Evolutionary conservation across 1,284 basidiomycete genomes (phyloP).

Genomic region (Ceratobasidium sp.): DNA sequence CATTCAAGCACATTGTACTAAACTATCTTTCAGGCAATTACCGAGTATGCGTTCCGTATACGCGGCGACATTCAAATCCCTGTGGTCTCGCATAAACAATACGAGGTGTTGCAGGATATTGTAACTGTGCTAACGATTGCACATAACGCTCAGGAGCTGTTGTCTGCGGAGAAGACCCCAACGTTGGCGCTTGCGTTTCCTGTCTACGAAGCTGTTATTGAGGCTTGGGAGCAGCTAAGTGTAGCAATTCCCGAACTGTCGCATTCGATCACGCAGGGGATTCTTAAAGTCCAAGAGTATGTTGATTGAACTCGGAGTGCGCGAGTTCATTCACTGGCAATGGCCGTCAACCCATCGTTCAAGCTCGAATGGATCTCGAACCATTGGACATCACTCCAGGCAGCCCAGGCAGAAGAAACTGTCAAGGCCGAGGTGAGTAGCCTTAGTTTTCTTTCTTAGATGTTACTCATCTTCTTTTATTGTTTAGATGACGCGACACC

Average conservation of each 20-base stretch:
- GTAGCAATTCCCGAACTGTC: background rate
- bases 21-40: background rate
- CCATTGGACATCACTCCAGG: background rate
- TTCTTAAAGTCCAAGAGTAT: constrained; percentile 12
- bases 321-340: background rate
- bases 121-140: background rate
- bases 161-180: constrained; percentile 43
- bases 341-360: constrained; percentile 19
- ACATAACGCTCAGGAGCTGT: constrained; percentile 35
- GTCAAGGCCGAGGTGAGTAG: background rate
- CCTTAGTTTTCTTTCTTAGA: background rate
- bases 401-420: background rate
- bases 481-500: background rate
- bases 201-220: constrained; percentile 37
- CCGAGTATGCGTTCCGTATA: background rate
- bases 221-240: background rate
- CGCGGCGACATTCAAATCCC: constrained; percentile 3
- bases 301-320: background rate
- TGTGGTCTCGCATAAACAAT: constrained; percentile 20
- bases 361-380: constrained; percentile 14
- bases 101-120: constrained; percentile 35
- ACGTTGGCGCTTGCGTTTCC: constrained; percentile 37
- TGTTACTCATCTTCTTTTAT: background rate
- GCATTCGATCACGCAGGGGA: background rate
- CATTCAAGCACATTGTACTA: too few species aligned